These are phyloP conservation scores for peach (Prunus persica) DNA, from an alignment of 306 rosid species.

Conservation along the genomic window Prunus_persica_NCBIv2 NC_034012.1:4255001-4255500, in stretches of 20 bases:
- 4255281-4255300: conserved; percentile 55
- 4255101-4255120: conserved; percentile 98
- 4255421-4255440: conserved; percentile 51
- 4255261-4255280: conserved; percentile 72
- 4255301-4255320: conserved; percentile 43
- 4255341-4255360: conserved; percentile 68
- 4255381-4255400: conserved; percentile 54
- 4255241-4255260: conserved; percentile 43
- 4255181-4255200: conserved; percentile 47
- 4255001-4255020: too few relatives aligned
- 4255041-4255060: background rate
- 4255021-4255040: background rate
- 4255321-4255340: conserved; percentile 65
- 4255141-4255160: conserved; percentile 72
- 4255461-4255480: background rate
- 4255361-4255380: conserved; percentile 68
- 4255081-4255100: conserved; percentile 83
- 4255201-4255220: conserved; percentile 48
- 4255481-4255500: background rate
- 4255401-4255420: conserved; percentile 77
- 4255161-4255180: conserved; percentile 86
- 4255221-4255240: conserved; percentile 60
- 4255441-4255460: conserved; percentile 19
- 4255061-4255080: conserved; percentile 83
- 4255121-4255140: conserved; percentile 59